Base-by-base conservation (phyloP, 306 rosid species). In the Boehmeria nivea region DNA sequence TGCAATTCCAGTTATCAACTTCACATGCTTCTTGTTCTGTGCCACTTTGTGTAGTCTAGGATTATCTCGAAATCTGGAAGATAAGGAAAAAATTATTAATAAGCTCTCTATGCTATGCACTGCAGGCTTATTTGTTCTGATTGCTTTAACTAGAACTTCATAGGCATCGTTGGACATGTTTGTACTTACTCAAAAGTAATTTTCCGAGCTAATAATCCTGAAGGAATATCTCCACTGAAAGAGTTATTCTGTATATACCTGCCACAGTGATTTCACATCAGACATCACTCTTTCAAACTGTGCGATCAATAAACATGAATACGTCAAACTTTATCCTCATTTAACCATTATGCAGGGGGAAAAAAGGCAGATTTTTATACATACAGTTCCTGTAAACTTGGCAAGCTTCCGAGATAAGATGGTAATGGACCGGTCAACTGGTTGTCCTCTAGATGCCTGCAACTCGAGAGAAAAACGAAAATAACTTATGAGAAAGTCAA, bases 391-490 rank as follows among this genome's bases (percentile, higher is more conserved):
- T 82, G 87, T 60, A 87, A 72, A 66, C 72, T 75, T 59, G 94
- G 87, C 68, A 91, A 78, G 69, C 78, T 81, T 51, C 85, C 79
- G 65, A 91, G 78, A 83, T 74, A 80, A 54, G 95, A 71, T 47
- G 98, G 95, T 40, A 91, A 65, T 42, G 79, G 34, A 67, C 96
- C 96, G 39, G 51, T 77, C 74, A 91, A 75, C 64, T 73, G 64
- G 83, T 91, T 91, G 74, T 91, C 82, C 89, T 91, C 99, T 23
- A 91, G 72, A 82, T 87, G 96, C 73, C 99, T 91, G 84, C 79
- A 80, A 21, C 60, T 59, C 8, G 15, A 40, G 13, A 33, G n/a
- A n/a, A n/a, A n/a, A n/a, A n/a, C n/a, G n/a, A n/a, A n/a, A n/a
- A n/a, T n/a, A n/a, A n/a, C 5, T 33, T 11, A 33, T 33, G 36